phyloP scores from a whole-genome alignment of 1,139 yeast species.

The Yamadazyma siamensis region DNA sequence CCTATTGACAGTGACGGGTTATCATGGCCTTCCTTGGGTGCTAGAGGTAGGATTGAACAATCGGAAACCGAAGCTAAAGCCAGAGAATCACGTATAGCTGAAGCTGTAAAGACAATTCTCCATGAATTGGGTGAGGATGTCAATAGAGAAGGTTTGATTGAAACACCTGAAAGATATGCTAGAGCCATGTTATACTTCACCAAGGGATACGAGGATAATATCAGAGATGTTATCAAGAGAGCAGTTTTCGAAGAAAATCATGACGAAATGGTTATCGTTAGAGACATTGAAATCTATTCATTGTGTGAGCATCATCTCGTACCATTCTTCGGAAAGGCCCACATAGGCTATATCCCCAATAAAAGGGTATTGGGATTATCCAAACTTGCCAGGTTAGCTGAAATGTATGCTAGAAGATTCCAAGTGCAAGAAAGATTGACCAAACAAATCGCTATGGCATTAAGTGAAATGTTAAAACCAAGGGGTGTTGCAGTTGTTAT shows the following conservation, averaged over 20 bases:
- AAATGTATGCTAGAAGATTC: conserved; percentile 91
- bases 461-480: conserved; percentile 86
- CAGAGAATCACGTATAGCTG: conserved; percentile 75
- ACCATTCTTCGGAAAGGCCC: conserved; percentile 95
- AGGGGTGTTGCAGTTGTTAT: conserved; percentile 97
- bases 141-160: conserved; percentile 81
- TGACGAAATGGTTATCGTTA: conserved; percentile 97
- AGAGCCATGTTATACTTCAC: conserved; percentile 95
- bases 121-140: conserved; percentile 91
- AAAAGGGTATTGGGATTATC: conserved; percentile 92
- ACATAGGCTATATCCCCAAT: conserved; percentile 94
- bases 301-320: conserved; percentile 97
- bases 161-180: conserved; percentile 95
- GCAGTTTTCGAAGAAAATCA: conserved; percentile 98
- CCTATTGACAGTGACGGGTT: conserved; percentile 89
- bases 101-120: conserved; percentile 78
- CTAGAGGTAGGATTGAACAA: conserved; percentile 68
- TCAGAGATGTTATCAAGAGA: conserved; percentile 83
- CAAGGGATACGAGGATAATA: conserved; percentile 93
- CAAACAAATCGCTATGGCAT: conserved; percentile 95
- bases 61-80: conserved; percentile 56
- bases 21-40: conserved; percentile 94
- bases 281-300: conserved; percentile 89
- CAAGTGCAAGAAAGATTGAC: conserved; percentile 97
- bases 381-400: conserved; percentile 91